Conservation (phyloP, 2,329 filamentous ascomycete species). For the Arthrobotrys musiformis region DNA sequence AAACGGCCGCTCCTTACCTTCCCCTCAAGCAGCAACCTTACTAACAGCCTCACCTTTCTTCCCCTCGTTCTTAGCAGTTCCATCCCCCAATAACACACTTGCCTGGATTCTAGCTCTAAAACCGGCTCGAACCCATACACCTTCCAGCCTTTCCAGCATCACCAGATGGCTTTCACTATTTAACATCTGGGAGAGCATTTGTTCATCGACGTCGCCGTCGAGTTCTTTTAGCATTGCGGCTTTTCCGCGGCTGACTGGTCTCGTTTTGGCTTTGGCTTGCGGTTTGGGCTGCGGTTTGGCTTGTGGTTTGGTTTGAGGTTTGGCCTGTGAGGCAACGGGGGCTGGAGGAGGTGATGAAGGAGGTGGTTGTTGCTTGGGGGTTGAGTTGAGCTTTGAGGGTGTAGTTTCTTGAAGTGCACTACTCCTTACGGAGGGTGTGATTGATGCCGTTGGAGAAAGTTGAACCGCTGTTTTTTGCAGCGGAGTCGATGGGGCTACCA, state of each 20-base stretch:
- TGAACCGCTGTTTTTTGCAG: neutral
- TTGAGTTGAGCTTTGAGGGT: constrained; percentile 1
- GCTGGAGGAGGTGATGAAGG: too few species aligned
- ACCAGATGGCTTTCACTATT: constrained; percentile 48
- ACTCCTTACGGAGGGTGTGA: neutral
- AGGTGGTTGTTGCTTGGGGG: neutral
- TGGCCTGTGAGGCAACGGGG: too few species aligned
- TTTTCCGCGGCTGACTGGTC: neutral
- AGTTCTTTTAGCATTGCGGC: neutral
- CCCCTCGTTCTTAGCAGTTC: neutral
- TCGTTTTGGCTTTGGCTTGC: neutral
- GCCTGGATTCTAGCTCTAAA: constrained; percentile 25
- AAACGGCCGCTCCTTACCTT: neutral
- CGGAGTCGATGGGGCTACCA: neutral
- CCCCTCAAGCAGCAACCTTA: neutral
- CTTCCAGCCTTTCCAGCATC: constrained; percentile 50
- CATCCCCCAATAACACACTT: constrained; percentile 5
- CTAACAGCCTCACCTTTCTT: neutral
- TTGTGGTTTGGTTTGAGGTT: neutral
- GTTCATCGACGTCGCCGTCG: constrained; percentile 31
- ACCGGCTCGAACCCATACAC: constrained; percentile 25
- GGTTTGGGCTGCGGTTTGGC: neutral
- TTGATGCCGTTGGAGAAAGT: neutral
- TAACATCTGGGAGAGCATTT: constrained; percentile 34
- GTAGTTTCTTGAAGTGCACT: neutral